Evolutionary conservation across 169 alveolate species (phyloP), one percentile per base, ranked within the genome.

Genomic region (Theileria luwenshuni): DNA sequence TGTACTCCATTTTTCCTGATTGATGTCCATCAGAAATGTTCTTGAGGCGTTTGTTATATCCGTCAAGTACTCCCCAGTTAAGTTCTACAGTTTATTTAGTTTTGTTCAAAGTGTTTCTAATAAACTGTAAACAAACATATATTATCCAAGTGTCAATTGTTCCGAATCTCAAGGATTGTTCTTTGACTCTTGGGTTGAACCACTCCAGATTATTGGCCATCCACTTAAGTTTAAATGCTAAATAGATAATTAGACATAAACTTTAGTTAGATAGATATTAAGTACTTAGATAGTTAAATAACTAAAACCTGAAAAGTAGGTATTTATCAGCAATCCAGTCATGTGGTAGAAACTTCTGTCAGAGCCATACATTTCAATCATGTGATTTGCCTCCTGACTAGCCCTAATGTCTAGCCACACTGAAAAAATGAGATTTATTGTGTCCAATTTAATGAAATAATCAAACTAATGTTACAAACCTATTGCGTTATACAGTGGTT

Each of bases 41-140:
- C 99, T 86, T 1, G 97, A 93, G 5, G 99, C 99, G 84, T 96
- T 96, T 13, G 96, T 91, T 0, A 94, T 92, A 75, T 96, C 99
- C 28, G 98, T 95, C n/a, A 90, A 84, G 58, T 83, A 77, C 23
- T 80, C 83, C 7, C 96, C 96, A 25, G 89, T 85, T 2, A 92
- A 90, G 43, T 70, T 69, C 67, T 74, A 28, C 62, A 52, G 30
- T 42, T 60, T 45, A 19, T 68, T 30, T 2, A 43, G 19, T 10
- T 32, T n/a, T n/a, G n/a, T n/a, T n/a, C n/a, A n/a, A n/a, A n/a
- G n/a, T n/a, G n/a, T n/a, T n/a, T n/a, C n/a, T n/a, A n/a, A n/a
- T n/a, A n/a, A 61, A 1, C 0, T 1, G 19, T 10, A 0, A 12
- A 77, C 86, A 30, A 38, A 81, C 86, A 32, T 86, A 92, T 17